Base-by-base conservation (phyloP, 192 early-diverging fungal species). In the Linderina pennispora region DNA sequence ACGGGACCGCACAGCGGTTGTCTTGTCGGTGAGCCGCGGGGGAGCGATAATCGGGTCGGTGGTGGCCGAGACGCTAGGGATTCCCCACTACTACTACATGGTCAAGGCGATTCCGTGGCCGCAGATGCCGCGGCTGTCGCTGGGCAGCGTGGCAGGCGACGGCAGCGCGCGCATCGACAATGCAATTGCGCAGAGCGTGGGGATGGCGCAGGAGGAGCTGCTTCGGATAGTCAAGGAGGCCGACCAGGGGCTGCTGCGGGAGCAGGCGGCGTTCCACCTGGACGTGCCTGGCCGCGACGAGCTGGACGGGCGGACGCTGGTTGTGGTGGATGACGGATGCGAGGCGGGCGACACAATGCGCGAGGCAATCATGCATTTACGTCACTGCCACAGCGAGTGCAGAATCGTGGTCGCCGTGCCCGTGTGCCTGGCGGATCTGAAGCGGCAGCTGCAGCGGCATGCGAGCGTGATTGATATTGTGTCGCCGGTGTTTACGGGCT, bases 271-370 rank as follows among this genome's bases (percentile, higher is more conserved):
- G 40, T 65, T 72, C 41, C 25, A 37, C 19, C 31, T 22, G 8
- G 34, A 47, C 8, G 43, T 35, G 3, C 43, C 58, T 4, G 31
- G 38, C 0, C 17, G 17, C 2, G 36, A 26, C 20, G n/a, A 44
- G 25, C 40, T 74, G 21, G 28, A 25, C 8, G 59, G 41, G 14
- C 54, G 40, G n/a, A 65, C 64, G 8, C 17, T 76, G 32, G 16
- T 76, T 19, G 45, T 76, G 16, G 60, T 76, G 8, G 74, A 76
- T 39, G 74, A 76, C 19, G 60, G 59, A 4, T 58, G 71, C 16
- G 74, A 64, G 52, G 57, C 67, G 0, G 74, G 74, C 8, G 74
- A 76, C 45, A 66, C 57, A 16, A 62, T 72, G 55, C 68, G 74
- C 35, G 67, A 63, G 39, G 74, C 74, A 17, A 51, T 67, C 11